Conservation (phyloP, 352 stramenopile species). For the Thraustochytrium striatum region DNA sequence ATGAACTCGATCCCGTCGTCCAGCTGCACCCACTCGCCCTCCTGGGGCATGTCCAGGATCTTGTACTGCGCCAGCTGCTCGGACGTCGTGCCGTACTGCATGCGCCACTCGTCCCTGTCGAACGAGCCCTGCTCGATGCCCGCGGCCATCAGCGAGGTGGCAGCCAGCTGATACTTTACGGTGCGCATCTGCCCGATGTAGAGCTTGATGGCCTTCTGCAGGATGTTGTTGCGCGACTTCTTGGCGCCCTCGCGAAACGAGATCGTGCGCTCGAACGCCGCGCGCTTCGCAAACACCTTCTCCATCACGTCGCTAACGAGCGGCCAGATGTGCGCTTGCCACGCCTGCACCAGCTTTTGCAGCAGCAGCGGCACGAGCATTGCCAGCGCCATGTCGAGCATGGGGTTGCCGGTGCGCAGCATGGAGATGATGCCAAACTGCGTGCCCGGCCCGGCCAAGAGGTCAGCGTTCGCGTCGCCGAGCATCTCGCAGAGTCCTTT, state of each 20-base stretch:
- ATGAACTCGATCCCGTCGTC: constrained; percentile 50
- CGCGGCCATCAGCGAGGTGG: constrained; percentile 28
- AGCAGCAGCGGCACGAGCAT: background rate
- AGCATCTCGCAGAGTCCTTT: too few relatives aligned
- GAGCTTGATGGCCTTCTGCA: constrained; percentile 56
- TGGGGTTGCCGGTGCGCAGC: background rate
- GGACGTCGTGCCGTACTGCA: constrained; percentile 48
- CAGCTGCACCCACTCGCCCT: constrained; percentile 51
- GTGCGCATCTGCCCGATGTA: constrained; percentile 52
- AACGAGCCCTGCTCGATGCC: constrained; percentile 40
- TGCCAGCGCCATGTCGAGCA: background rate
- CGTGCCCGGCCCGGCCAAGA: background rate
- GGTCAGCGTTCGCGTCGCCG: too few relatives aligned
- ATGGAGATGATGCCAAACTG: background rate
- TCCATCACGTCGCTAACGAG: background rate
- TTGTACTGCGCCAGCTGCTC: constrained; percentile 54
- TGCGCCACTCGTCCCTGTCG: constrained; percentile 33
- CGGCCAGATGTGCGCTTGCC: background rate
- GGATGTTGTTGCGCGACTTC: constrained; percentile 56
- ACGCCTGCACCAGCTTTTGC: background rate
- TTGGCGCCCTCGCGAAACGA: background rate
- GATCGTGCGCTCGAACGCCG: background rate
- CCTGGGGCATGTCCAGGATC: constrained; percentile 26
- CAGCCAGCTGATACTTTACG: constrained; percentile 18
- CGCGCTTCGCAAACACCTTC: background rate